A percentile compares a stretch with the other conserved stretches of the same genome.
Conservation (phyloP, 2,329 filamentous ascomycete species). For the Fusarium hainanense region DNA sequence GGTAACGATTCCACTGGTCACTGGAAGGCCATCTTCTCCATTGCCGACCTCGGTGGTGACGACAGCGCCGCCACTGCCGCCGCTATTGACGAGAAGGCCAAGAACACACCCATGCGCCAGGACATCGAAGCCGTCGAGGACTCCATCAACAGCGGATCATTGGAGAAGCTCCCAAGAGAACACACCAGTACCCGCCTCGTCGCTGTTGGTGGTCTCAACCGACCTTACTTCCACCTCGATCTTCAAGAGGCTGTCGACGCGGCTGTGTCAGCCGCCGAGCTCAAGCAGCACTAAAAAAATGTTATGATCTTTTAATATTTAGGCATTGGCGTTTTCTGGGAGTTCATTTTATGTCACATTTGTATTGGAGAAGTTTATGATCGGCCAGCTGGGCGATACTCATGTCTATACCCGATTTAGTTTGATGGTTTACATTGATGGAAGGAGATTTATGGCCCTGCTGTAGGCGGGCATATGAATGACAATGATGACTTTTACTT, state of each 20-base stretch:
- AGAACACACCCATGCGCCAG: slow-evolving; percentile 30
- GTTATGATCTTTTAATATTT: neutral
- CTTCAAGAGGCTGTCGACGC: slow-evolving; percentile 61
- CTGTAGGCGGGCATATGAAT: neutral
- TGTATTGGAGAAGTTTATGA: slow-evolving; percentile 3
- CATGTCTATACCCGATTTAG: slow-evolving; percentile 29
- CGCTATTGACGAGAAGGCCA: slow-evolving; percentile 69
- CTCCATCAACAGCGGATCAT: slow-evolving; percentile 37
- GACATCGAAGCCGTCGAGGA: slow-evolving; percentile 48
- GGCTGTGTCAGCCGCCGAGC: slow-evolving; percentile 52
- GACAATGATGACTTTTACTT: slow-evolving; percentile 6
- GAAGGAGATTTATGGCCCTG: neutral
- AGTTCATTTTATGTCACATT: neutral
- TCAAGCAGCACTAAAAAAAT: slow-evolving; percentile 40
- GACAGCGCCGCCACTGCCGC: slow-evolving; percentile 69
- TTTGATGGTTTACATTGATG: slow-evolving; percentile 16
- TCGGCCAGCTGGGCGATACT: slow-evolving; percentile 27
- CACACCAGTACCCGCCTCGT: slow-evolving; percentile 49
- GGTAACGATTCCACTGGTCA: slow-evolving; percentile 44
- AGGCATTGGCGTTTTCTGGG: neutral
- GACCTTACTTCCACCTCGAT: slow-evolving; percentile 65
- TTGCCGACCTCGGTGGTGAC: slow-evolving; percentile 83
- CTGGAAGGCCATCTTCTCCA: slow-evolving; percentile 87
- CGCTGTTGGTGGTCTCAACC: slow-evolving; percentile 59
- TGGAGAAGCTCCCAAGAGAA: slow-evolving; percentile 47